phyloP scores from a whole-genome alignment of 1,284 basidiomycete genomes.

The Leccinum pachyderme region DNA sequence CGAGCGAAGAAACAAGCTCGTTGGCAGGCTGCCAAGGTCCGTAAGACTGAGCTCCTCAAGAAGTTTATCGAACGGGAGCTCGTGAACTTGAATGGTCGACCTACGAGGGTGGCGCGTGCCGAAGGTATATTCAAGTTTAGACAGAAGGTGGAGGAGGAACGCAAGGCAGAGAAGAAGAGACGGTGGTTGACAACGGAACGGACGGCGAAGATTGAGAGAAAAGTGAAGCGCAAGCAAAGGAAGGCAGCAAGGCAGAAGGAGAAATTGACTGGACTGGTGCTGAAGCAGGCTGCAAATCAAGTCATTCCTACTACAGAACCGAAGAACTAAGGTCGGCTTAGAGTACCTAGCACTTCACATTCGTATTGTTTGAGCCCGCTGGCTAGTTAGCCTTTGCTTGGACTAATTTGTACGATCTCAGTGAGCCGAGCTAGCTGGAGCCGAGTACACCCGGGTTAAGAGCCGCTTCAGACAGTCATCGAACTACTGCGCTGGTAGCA shows the following conservation, averaged over 20 bases:
- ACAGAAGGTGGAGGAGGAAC: constrained; percentile 53
- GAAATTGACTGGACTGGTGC: constrained; percentile 58
- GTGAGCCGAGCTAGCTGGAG: not conserved
- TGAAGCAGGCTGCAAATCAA: constrained; percentile 65
- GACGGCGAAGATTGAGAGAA: constrained; percentile 44
- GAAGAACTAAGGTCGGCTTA: constrained; percentile 3
- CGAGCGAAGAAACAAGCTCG: constrained; percentile 75
- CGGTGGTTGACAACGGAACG: constrained; percentile 52
- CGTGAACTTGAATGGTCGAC: constrained; percentile 54
- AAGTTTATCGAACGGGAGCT: constrained; percentile 56
- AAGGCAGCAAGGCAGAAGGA: constrained; percentile 59
- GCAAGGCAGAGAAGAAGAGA: constrained; percentile 57
- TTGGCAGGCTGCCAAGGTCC: constrained; percentile 57
- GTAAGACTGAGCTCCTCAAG: constrained; percentile 49
- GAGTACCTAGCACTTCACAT: not conserved
- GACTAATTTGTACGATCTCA: constrained; percentile 1
- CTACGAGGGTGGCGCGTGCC: constrained; percentile 55
- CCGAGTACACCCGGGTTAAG: not conserved
- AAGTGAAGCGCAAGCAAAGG: constrained; percentile 52
- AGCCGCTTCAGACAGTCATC: not conserved
- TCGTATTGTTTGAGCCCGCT: not conserved
- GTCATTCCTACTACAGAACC: constrained; percentile 46
- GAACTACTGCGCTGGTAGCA: constrained; percentile 1
- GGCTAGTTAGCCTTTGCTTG: not conserved
- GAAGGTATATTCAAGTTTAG: constrained; percentile 76